These are phyloP conservation scores for Parachlorella kessleri DNA, from an alignment of 139 green algal genomes.

Conservation along the genomic window DNA sequence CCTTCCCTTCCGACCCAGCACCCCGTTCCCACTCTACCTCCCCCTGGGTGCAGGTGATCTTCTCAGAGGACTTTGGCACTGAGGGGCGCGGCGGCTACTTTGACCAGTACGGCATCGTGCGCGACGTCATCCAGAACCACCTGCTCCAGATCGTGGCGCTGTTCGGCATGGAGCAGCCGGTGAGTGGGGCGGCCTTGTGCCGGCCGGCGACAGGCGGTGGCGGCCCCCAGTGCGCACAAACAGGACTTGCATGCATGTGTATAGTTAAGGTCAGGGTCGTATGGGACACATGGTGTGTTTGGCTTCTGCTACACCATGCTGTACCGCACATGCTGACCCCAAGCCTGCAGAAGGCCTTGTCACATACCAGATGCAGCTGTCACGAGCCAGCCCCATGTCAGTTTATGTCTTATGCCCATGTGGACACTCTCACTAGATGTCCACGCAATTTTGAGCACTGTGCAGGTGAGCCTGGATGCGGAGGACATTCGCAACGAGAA, in stretches of 20 bases:
- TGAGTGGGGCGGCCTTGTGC: constrained; percentile 39
- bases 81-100: constrained; percentile 99
- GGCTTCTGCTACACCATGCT: too few relatives aligned
- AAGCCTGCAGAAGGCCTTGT: not conserved
- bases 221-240: too few relatives aligned
- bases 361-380: not conserved
- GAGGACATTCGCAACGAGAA: constrained; percentile 99
- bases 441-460: not conserved
- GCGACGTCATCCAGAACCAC: constrained; percentile 99
- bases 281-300: too few relatives aligned
- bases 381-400: not conserved
- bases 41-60: constrained; percentile 93
- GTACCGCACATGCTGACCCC: not conserved
- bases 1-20: not conserved
- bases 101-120: constrained; percentile 99
- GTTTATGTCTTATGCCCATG: not conserved
- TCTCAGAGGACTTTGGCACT: constrained; percentile 98
- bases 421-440: not conserved
- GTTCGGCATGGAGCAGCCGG: constrained; percentile 97
- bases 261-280: too few relatives aligned
- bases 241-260: too few relatives aligned
- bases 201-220: too few relatives aligned
- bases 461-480: constrained; percentile 79
- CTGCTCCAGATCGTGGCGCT: constrained; percentile 96
- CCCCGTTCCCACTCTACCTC: not conserved